Percentiles rank a stretch among this genome's conserved stretches.
Evolutionary conservation across 139 green algal genomes (phyloP).

Genomic region (Micromonas pusilla): DNA sequence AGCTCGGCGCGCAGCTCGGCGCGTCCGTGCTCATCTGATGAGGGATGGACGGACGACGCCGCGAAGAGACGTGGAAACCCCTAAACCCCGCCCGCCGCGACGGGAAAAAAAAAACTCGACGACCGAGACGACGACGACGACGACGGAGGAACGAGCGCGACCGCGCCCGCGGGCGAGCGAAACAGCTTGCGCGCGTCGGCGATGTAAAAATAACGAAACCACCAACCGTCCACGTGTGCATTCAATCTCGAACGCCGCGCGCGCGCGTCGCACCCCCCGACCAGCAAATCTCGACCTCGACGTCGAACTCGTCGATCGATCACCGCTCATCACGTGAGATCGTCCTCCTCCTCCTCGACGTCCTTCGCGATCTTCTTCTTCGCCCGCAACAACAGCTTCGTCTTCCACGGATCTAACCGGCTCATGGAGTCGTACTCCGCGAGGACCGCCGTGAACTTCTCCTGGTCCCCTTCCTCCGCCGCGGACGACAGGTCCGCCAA

Average conservation of each 20-base stretch:
- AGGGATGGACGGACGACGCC: neutral
- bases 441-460: conserved; percentile 72
- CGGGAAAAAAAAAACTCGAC: too few relatives aligned
- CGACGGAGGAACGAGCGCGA: too few relatives aligned
- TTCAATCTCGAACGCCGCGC: too few relatives aligned
- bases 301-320: neutral
- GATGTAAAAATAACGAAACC: too few relatives aligned
- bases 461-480: conserved; percentile 54
- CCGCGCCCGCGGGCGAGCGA: too few relatives aligned
- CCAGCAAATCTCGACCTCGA: too few relatives aligned
- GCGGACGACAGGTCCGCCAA: conserved; percentile 51
- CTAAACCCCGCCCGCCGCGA: too few relatives aligned
- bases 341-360: conserved; percentile 32
- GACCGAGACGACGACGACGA: too few relatives aligned
- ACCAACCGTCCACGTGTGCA: too few relatives aligned
- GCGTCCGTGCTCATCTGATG: neutral
- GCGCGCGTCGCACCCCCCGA: too few relatives aligned
- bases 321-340: conserved; percentile 27
- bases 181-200: too few relatives aligned
- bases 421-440: conserved; percentile 84
- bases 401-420: conserved; percentile 83
- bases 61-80: too few relatives aligned
- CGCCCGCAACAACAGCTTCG: conserved; percentile 52
- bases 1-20: conserved; percentile 13
- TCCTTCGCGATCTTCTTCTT: conserved; percentile 33